These are phyloP conservation scores for Urtica urens DNA, from an alignment of 306 rosid species.

Conservation along the genomic window DNA sequence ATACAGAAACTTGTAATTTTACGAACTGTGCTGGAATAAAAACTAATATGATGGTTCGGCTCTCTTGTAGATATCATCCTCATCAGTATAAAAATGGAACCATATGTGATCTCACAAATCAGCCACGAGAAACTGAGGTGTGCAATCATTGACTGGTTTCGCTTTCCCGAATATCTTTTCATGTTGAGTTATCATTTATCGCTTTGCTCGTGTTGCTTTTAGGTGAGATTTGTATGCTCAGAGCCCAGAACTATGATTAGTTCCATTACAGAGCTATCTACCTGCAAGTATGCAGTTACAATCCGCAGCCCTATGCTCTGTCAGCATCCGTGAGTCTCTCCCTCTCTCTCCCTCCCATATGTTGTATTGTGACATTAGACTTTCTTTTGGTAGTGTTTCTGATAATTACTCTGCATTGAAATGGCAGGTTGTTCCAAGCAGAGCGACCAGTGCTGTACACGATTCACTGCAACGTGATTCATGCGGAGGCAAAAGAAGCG, in stretches of 20 bases:
- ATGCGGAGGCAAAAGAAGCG: conserved; percentile 45
- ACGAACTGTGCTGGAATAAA: neutral
- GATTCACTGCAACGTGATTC: conserved; percentile 66
- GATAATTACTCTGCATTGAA: neutral
- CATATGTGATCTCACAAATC: conserved; percentile 75
- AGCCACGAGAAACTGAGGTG: conserved; percentile 91
- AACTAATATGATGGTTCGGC: conserved; percentile 9
- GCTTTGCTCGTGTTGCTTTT: no score
- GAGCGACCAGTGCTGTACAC: conserved; percentile 86
- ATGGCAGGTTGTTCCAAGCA: conserved; percentile 69
- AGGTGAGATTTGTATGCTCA: conserved; percentile 96
- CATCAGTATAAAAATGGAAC: conserved; percentile 92
- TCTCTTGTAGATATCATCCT: conserved; percentile 61
- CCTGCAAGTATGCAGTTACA: conserved; percentile 94
- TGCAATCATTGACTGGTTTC: conserved; percentile 1
- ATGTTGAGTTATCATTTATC: conserved; percentile 1
- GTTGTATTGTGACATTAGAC: neutral
- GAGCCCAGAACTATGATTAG: conserved; percentile 72
- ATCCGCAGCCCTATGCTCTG: conserved; percentile 78
- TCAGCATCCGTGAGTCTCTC: conserved; percentile 70
- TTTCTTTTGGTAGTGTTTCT: neutral
- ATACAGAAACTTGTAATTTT: neutral
- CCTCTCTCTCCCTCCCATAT: conserved; percentile 9
- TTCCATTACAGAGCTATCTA: conserved; percentile 86
- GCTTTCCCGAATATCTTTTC: neutral